A percentile compares a stretch with the other conserved stretches of the same genome.
Evolutionary conservation across 2,329 filamentous ascomycete species (phyloP).

Genomic region (Basipetospora chlamydospora): DNA sequence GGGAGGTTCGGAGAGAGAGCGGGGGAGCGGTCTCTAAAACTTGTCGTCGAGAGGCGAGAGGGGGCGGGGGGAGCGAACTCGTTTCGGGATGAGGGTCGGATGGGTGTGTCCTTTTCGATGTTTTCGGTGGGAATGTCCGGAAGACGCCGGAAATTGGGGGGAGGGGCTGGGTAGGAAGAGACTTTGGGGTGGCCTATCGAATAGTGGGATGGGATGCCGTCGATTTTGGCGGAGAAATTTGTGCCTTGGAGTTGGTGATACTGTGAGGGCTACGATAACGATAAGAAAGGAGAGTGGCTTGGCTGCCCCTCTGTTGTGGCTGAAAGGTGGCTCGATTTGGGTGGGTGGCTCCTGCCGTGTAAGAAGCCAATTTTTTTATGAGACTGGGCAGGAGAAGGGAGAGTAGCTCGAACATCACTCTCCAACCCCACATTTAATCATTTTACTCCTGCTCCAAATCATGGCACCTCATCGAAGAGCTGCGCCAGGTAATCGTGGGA

Average conservation of each 20-base stretch:
- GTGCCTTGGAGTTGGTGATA: conserved; percentile 3
- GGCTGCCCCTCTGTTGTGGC: conserved; percentile 8
- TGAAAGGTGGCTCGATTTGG: background rate
- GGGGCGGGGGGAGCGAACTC: conserved; percentile 5
- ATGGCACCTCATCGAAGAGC: background rate
- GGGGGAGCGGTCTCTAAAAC: conserved; percentile 5
- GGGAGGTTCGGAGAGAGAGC: background rate
- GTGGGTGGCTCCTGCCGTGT: conserved; percentile 11
- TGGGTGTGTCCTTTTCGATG: too few species aligned
- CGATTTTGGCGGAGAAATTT: conserved; percentile 6
- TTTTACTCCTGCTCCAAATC: background rate
- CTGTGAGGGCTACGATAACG: conserved; percentile 5
- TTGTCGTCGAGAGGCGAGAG: conserved; percentile 9
- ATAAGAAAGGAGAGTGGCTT: conserved; percentile 13
- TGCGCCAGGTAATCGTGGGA: background rate
- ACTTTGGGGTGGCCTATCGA: background rate
- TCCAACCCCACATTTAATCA: background rate
- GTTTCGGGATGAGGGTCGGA: too few species aligned
- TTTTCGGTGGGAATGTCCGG: background rate
- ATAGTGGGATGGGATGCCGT: conserved; percentile 5
- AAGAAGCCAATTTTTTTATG: background rate
- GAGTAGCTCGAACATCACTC: background rate
- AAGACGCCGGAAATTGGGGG: conserved; percentile 5
- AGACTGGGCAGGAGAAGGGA: background rate
- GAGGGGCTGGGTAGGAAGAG: conserved; percentile 4